Conservation (phyloP, 2,329 filamentous ascomycete genomes). For the Exserohilum rostratum region DNA sequence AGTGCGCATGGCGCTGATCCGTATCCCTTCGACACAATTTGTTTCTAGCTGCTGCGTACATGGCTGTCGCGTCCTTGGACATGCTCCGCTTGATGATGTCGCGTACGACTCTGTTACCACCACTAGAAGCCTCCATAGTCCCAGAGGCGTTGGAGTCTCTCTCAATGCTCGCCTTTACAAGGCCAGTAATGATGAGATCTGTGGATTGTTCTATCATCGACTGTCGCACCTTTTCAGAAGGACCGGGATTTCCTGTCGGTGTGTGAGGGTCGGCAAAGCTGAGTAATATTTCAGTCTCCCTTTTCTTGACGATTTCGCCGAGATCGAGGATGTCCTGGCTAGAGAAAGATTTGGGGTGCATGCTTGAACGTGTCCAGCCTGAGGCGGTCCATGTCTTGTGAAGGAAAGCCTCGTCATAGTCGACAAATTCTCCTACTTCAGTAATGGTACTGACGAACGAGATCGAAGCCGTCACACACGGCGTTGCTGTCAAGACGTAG, state of each 20-base stretch:
- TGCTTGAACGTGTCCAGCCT: constrained; percentile 10
- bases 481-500: constrained; percentile 13
- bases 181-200: constrained; percentile 6
- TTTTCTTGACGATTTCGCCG: neutral
- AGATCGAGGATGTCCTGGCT: constrained; percentile 14
- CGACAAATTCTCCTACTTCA: constrained; percentile 10
- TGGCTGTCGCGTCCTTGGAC: neutral
- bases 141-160: neutral
- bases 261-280: constrained; percentile 16
- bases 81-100: constrained; percentile 10
- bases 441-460: constrained; percentile 13
- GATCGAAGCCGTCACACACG: constrained; percentile 10
- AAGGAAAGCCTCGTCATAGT: constrained; percentile 15
- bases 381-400: constrained; percentile 7
- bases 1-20: constrained; percentile 4
- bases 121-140: neutral
- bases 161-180: neutral
- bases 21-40: constrained; percentile 7
- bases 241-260: constrained; percentile 5
- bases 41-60: neutral
- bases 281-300: neutral
- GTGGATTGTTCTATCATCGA: constrained; percentile 10
- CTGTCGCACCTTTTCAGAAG: constrained; percentile 11
- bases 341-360: constrained; percentile 13
- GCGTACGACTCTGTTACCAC: constrained; percentile 4